phyloP scores from a whole-genome alignment of 768 basidiomycete species.

The Chalciporus piperatus region DNA sequence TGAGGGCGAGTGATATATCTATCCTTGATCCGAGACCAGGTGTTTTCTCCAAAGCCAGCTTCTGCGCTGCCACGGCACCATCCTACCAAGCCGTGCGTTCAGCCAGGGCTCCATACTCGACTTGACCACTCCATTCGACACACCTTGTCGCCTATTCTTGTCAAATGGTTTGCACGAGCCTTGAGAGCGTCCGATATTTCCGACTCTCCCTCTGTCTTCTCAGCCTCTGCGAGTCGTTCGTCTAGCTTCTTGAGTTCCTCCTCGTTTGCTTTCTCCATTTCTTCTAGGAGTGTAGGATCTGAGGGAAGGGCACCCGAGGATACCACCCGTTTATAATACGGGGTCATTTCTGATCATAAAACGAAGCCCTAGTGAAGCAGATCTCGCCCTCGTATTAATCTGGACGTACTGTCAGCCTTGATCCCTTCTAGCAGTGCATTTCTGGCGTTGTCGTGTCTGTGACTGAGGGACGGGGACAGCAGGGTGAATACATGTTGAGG shows the following conservation, averaged over 20 bases:
- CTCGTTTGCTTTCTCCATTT: conserved; percentile 54
- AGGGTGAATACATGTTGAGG: conserved; percentile 80
- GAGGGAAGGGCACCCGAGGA: conserved; percentile 45
- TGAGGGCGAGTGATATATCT: conserved; percentile 86
- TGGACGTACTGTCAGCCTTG: conserved; percentile 68
- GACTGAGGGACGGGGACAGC: conserved; percentile 53
- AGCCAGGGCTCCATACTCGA: neutral
- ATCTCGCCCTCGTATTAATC: neutral
- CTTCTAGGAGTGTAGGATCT: conserved; percentile 30
- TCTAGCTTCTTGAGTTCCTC: conserved; percentile 74
- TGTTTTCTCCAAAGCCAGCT: conserved; percentile 84
- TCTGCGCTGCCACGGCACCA: conserved; percentile 74
- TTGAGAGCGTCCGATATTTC: conserved; percentile 89
- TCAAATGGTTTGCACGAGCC: conserved; percentile 81
- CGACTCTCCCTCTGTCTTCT: conserved; percentile 89
- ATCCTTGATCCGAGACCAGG: conserved; percentile 91
- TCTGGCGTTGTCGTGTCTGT: conserved; percentile 67
- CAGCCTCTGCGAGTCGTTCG: conserved; percentile 76
- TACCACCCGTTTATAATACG: conserved; percentile 67
- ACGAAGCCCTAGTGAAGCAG: neutral
- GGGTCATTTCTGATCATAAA: conserved; percentile 70
- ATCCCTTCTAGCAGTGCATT: conserved; percentile 69
- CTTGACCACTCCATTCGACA: conserved; percentile 2
- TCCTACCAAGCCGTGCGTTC: conserved; percentile 48
- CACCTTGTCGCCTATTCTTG: conserved; percentile 85